Percentiles rank a stretch among this genome's conserved stretches.
phyloP scores from a whole-genome alignment of 2,329 filamentous ascomycete species.

The Botrytis hyacinthi region DNA sequence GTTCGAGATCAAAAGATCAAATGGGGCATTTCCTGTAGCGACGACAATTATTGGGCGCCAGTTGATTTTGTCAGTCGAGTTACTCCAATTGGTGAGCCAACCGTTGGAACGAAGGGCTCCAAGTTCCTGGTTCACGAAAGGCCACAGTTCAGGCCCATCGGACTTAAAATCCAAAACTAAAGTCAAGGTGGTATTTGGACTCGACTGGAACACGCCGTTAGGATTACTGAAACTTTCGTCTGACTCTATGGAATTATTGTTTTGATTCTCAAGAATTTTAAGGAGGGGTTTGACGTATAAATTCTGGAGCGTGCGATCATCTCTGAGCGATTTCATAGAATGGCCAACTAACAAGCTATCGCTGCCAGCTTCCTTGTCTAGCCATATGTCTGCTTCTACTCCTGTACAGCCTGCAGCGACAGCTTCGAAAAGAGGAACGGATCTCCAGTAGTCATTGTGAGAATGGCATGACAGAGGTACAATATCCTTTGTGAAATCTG shows the following conservation, averaged over 20 bases:
- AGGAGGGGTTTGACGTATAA: constrained; percentile 61
- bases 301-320: constrained; percentile 52
- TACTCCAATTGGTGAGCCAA: constrained; percentile 41
- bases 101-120: constrained; percentile 43
- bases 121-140: constrained; percentile 43
- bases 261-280: constrained; percentile 53
- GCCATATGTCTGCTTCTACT: constrained; percentile 61
- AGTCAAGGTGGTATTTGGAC: constrained; percentile 31
- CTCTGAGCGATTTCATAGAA: constrained; percentile 50
- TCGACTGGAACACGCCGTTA: constrained; percentile 28
- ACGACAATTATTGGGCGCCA: constrained; percentile 49
- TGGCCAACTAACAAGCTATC: constrained; percentile 54
- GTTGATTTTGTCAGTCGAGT: constrained; percentile 37
- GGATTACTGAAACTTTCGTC: not conserved
- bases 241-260: constrained; percentile 13
- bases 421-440: constrained; percentile 48
- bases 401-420: constrained; percentile 56
- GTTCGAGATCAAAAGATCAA: constrained; percentile 38
- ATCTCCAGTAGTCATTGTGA: constrained; percentile 58
- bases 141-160: constrained; percentile 41
- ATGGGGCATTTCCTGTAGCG: constrained; percentile 49
- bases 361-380: constrained; percentile 48
- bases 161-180: constrained; percentile 54
- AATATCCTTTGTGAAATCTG: constrained; percentile 9
- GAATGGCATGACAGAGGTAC: constrained; percentile 33